These are phyloP conservation scores for Gentiana macrophylla DNA, from an alignment of 257 asterid genomes.

Conservation along the genomic window DNA sequence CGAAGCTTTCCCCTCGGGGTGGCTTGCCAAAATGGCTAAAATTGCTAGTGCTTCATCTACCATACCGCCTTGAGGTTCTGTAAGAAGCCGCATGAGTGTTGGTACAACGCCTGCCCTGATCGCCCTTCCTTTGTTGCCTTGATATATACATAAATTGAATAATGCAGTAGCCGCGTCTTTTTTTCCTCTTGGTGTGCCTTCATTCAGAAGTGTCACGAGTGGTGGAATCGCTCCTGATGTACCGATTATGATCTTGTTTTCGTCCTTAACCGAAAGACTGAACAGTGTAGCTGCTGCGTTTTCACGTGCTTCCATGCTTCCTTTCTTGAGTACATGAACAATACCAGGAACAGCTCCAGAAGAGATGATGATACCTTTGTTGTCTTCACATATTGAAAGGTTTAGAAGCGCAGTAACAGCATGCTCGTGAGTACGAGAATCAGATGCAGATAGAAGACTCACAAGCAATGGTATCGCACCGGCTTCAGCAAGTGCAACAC, in stretches of 20 bases:
- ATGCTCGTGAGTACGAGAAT: constrained; percentile 90
- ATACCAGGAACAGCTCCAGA: constrained; percentile 89
- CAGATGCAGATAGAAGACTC: constrained; percentile 61
- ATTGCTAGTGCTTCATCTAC: constrained; percentile 91
- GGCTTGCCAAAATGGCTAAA: constrained; percentile 78
- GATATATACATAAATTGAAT: constrained; percentile 89
- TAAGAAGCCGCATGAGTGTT: constrained; percentile 64
- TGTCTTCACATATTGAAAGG: constrained; percentile 87
- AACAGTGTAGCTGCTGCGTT: constrained; percentile 29
- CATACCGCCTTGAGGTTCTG: constrained; percentile 74
- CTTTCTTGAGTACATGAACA: constrained; percentile 74
- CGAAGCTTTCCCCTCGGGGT: constrained; percentile 65
- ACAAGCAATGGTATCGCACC: constrained; percentile 89
- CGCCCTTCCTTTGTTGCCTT: constrained; percentile 82
- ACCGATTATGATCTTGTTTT: constrained; percentile 77
- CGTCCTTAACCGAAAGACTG: constrained; percentile 87
- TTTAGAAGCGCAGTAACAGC: constrained; percentile 89
- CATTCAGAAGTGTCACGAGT: constrained; percentile 57
- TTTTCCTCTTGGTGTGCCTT: constrained; percentile 80
- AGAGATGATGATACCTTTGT: constrained; percentile 65
- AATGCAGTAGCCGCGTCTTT: constrained; percentile 93
- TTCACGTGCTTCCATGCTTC: constrained; percentile 92
- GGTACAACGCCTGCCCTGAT: constrained; percentile 88
- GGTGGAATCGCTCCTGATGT: constrained; percentile 89
- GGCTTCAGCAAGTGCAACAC: constrained; percentile 96